Evolutionary conservation across 1,284 basidiomycete species (phyloP), one percentile per base, ranked within the genome.

Genomic region (Thelephora terrestris): DNA sequence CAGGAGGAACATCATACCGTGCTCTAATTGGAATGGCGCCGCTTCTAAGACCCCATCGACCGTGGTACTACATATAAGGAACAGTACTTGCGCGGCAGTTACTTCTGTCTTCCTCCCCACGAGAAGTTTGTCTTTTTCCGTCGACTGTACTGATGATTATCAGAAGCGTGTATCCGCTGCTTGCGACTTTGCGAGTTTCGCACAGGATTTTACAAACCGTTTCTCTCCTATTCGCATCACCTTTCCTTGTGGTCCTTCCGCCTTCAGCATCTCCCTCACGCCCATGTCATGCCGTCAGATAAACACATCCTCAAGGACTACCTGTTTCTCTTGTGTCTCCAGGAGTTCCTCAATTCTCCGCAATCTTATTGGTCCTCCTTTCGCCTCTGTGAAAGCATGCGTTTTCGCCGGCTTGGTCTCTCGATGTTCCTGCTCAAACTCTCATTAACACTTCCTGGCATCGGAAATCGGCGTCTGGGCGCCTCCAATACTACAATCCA

Each of bases 41-140:
- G 67, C 68, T 3, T 68, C 71, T 0, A 75, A 70, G 34, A 71
- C 57, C 14, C 62, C 53, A 51, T 78, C 74, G 16, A 66, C 62
- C 50, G 70, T 74, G 12, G 67, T 66, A n/a, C n/a, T n/a, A n/a
- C n/a, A n/a, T n/a, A n/a, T n/a, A n/a, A n/a, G n/a, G 56, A 76
- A 61, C 61, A 69, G 76, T 32, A 61, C 57, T 49, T 74, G 67
- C 0, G 74, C 68, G 6, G 65, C 70, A 43, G 68, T 69, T 24
- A 77, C 58, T 53, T 76, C 75, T 10, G 63, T 53, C 3, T 65
- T 69, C 34, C 71, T 67, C 0, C 64, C 58, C 2, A 69, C 64
- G 50, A 76, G 64, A 48, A 74, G 59, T 3, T 40, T 25, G 10
- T 40, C 20, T 14, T 46, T 43, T 17, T 46, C 29, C 21, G 39